These are phyloP conservation scores for Aspergillus phoenicis DNA, from an alignment of 2,329 filamentous ascomycete species.

Conservation along the genomic window DNA sequence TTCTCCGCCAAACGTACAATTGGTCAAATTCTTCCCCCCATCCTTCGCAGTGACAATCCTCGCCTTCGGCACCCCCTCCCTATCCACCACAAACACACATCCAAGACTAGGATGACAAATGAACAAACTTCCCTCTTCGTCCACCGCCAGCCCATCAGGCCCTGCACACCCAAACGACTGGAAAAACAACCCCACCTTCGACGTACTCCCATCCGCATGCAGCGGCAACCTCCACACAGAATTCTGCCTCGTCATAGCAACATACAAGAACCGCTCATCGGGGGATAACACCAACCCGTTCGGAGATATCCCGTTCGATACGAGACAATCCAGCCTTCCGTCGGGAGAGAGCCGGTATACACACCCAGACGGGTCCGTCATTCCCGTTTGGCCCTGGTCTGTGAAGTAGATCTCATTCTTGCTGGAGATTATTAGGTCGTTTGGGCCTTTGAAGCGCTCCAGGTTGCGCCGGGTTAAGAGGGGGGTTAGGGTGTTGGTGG, in stretches of 20 bases:
- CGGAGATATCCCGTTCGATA: background rate
- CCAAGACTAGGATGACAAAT: background rate
- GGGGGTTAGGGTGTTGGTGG: background rate
- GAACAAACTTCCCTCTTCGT: background rate
- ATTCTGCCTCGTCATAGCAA: conserved; percentile 1
- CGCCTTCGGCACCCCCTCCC: background rate
- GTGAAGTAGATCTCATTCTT: background rate
- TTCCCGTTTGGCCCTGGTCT: background rate
- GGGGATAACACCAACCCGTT: background rate
- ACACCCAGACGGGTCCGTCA: background rate
- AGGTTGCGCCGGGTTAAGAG: background rate
- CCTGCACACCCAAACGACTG: background rate
- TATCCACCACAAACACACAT: background rate
- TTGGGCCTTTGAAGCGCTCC: background rate
- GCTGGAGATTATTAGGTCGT: background rate
- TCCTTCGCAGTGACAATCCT: background rate
- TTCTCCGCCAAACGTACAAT: background rate
- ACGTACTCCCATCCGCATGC: background rate
- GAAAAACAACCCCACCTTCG: background rate
- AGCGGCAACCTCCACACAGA: background rate
- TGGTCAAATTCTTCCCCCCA: background rate
- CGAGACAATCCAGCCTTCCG: background rate
- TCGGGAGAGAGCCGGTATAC: background rate
- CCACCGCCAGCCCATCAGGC: background rate
- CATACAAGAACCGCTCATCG: background rate